Evolutionary conservation across 768 basidiomycete species (phyloP), one percentile per base, ranked within the genome.

Genomic region (Piloderma croceum): DNA sequence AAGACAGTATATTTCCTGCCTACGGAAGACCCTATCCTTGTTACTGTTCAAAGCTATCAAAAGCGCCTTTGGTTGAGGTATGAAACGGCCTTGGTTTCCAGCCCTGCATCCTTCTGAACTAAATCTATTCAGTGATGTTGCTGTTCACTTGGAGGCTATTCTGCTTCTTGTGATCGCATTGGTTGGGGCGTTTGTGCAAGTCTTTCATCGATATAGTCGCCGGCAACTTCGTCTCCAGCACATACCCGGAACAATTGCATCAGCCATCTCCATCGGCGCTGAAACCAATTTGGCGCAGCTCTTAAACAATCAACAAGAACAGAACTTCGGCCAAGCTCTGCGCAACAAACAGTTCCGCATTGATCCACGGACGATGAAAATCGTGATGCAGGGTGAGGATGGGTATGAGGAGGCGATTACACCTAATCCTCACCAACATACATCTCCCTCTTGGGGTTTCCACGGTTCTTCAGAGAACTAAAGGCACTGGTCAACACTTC

Each of bases 191-290:
- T 47, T 73, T 21, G 60, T 77, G 34, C 73, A 77, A 29, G 39
- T 75, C 13, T 62, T 69, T 45, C 77, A 79, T 50, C 58, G 65
- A 18, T 45, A 49, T 34, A 70, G 70, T 27, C 68, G 76, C 6
- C 64, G 64, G 7, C 51, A 61, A 31, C 61, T 80, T 21, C 60
- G 58, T 13, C 60, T 78, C 23, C 61, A 59, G 23, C 73, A 74
- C 46, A 59, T 65, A 35, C 73, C 74, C 1, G 73, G 76, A 12
- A 77, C 77, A 4, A 72, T 79, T 37, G 76, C 74, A 17, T 73
- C 74, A 7, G 77, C 77, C 10, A 69, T 76, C 10, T 68, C 72
- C 27, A 69, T 78, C 45, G 73, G 73, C 9, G 76, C 68, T 6
- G 67, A 70, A 45, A 74, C 73, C 3, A 67, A 64, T 21, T 63